Evolutionary conservation across 331 rosid species (phyloP).

Genomic region (Acacia concinna): DNA sequence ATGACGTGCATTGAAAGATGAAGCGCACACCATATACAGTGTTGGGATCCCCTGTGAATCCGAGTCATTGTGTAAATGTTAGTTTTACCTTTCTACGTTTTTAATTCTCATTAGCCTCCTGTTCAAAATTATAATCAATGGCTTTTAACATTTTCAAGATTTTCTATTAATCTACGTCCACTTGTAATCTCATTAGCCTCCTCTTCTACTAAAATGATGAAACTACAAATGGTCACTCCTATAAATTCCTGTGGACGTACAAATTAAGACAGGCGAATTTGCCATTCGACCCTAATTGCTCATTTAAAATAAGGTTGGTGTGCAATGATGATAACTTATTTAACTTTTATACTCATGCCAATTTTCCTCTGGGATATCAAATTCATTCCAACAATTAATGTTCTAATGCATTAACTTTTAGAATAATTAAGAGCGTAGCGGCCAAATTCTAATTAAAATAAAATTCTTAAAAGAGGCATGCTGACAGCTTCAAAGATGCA

Average conservation of each 20-base stretch:
- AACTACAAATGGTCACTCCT: background rate
- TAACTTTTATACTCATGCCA: background rate
- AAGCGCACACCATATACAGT: constrained; percentile 17
- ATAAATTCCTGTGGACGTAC: too few relatives aligned
- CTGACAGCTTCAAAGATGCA: background rate
- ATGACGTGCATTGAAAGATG: constrained; percentile 29
- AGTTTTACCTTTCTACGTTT: constrained; percentile 14
- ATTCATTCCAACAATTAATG: background rate
- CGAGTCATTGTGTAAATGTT: constrained; percentile 42
- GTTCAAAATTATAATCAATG: background rate
- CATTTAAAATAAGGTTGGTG: background rate
- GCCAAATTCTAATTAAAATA: background rate
- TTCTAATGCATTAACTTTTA: background rate
- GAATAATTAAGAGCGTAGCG: background rate
- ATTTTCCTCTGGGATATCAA: background rate
- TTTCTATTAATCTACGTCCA: background rate
- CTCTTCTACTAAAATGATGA: background rate
- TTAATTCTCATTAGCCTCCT: constrained; percentile 18
- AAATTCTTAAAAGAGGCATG: background rate
- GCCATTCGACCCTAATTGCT: background rate
- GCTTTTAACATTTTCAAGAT: background rate
- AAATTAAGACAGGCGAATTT: background rate
- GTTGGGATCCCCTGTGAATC: constrained; percentile 41
- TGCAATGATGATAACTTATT: too few relatives aligned
- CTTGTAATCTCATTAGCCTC: too few relatives aligned